Conservation (phyloP, 306 rosid species). For the Glycine tomentella region DNA sequence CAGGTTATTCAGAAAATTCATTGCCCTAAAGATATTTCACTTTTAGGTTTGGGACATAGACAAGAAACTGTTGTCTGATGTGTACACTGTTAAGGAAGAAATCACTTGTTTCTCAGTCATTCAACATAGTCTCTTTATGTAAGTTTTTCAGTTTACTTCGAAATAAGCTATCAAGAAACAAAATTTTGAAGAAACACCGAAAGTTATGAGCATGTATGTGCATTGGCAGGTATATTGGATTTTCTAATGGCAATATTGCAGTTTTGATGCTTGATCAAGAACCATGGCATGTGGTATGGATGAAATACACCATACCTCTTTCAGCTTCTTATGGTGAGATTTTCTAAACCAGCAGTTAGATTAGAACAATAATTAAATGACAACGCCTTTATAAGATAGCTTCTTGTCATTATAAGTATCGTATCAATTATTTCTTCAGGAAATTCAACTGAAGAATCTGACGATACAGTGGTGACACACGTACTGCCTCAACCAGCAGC, state of each 20-base stretch:
- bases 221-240: slow-evolving; percentile 77
- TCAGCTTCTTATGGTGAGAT: slow-evolving; percentile 72
- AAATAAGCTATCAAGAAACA: neutral
- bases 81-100: slow-evolving; percentile 60
- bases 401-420: slow-evolving; percentile 22
- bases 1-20: slow-evolving; percentile 30
- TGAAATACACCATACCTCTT: slow-evolving; percentile 74
- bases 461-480: slow-evolving; percentile 57
- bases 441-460: slow-evolving; percentile 58
- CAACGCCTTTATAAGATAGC: neutral
- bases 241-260: slow-evolving; percentile 72
- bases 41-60: slow-evolving; percentile 89
- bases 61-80: slow-evolving; percentile 60
- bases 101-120: slow-evolving; percentile 68
- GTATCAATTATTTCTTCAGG: slow-evolving; percentile 59
- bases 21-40: slow-evolving; percentile 30
- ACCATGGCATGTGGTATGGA: slow-evolving; percentile 57
- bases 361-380: neutral
- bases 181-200: slow-evolving; percentile 7
- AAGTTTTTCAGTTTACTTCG: slow-evolving; percentile 50
- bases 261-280: slow-evolving; percentile 75
- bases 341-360: neutral
- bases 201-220: slow-evolving; percentile 24
- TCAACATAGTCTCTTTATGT: slow-evolving; percentile 70
- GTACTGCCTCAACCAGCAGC: slow-evolving; percentile 80